Percentiles rank a stretch among this genome's conserved stretches.
Conservation (phyloP, 805 yeast genomes). For the Yarrowia sp. region DNA sequence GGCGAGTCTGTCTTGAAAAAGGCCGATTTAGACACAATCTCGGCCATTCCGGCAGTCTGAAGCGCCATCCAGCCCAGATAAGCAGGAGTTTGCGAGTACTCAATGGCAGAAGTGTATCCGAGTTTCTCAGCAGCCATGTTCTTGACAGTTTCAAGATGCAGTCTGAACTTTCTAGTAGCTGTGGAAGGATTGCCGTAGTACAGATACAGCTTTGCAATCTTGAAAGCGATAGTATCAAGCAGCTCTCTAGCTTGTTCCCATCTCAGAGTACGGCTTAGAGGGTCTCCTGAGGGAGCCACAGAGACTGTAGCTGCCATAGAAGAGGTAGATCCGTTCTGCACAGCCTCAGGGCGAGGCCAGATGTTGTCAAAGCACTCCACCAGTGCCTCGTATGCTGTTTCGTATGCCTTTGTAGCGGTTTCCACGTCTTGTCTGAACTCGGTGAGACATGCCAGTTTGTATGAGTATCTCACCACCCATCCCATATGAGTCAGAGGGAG, state of each 20-base stretch:
- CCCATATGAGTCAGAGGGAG: conserved; percentile 42
- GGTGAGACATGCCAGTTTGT: conserved; percentile 59
- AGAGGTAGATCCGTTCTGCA: neutral
- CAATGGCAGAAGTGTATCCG: conserved; percentile 45
- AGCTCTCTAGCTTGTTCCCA: conserved; percentile 59
- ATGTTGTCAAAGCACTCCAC: conserved; percentile 52
- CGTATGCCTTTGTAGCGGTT: conserved; percentile 59
- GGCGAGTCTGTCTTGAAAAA: conserved; percentile 24
- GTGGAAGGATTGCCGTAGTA: conserved; percentile 63
- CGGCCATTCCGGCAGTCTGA: conserved; percentile 74
- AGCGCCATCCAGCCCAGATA: conserved; percentile 61
- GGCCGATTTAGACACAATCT: conserved; percentile 8
- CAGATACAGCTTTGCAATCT: conserved; percentile 66
- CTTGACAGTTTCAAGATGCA: conserved; percentile 64
- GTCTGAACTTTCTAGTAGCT: conserved; percentile 68
- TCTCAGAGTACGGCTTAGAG: conserved; percentile 44
- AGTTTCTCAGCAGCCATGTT: conserved; percentile 50
- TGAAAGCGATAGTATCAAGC: conserved; percentile 67
- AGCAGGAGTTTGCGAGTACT: conserved; percentile 42
- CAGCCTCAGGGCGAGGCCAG: conserved; percentile 40
- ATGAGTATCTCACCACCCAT: conserved; percentile 59
- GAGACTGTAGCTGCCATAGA: conserved; percentile 28
- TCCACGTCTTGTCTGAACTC: conserved; percentile 59
- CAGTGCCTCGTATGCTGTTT: conserved; percentile 61
- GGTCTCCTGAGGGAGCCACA: conserved; percentile 29